Evolutionary conservation across 169 alveolate genomes (phyloP).

Genomic region (Plasmodium reichenowi): DNA sequence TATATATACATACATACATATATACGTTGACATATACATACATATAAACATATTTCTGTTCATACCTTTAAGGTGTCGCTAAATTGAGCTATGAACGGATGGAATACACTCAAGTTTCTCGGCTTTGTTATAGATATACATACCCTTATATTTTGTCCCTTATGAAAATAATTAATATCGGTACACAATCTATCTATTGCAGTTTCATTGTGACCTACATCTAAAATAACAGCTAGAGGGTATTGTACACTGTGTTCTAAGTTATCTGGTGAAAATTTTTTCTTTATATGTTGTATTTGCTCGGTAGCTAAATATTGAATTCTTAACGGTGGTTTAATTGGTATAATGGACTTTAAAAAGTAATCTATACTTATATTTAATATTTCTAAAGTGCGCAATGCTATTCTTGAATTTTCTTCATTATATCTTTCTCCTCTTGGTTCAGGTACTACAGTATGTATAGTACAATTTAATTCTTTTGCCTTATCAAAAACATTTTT

Average conservation of each 20-base stretch:
- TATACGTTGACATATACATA: not conserved
- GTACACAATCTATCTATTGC: conserved; percentile 88
- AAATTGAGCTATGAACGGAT: conserved; percentile 58
- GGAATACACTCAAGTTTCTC: conserved; percentile 24
- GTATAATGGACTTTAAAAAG: conserved; percentile 55
- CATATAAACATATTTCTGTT: not conserved
- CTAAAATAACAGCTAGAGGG: conserved; percentile 85
- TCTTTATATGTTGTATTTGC: conserved; percentile 33
- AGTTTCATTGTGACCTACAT: conserved; percentile 91
- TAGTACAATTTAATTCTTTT: conserved; percentile 36
- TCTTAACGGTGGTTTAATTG: conserved; percentile 76
- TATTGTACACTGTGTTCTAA: not conserved
- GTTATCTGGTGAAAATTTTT: conserved; percentile 1
- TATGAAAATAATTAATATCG: conserved; percentile 72
- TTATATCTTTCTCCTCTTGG: conserved; percentile 78
- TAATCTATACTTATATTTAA: conserved; percentile 36
- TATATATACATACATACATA: not conserved
- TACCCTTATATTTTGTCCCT: conserved; percentile 26
- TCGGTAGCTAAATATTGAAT: conserved; percentile 83
- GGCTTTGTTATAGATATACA: conserved; percentile 67
- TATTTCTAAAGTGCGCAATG: conserved; percentile 67
- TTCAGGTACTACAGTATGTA: conserved; percentile 47
- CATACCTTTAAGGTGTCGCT: conserved; percentile 28
- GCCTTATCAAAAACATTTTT: conserved; percentile 78
- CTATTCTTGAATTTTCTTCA: conserved; percentile 82